These are phyloP conservation scores for Incumbomyces lentus DNA, from an alignment of 2,329 filamentous ascomycete species.

Conservation along the genomic window DNA sequence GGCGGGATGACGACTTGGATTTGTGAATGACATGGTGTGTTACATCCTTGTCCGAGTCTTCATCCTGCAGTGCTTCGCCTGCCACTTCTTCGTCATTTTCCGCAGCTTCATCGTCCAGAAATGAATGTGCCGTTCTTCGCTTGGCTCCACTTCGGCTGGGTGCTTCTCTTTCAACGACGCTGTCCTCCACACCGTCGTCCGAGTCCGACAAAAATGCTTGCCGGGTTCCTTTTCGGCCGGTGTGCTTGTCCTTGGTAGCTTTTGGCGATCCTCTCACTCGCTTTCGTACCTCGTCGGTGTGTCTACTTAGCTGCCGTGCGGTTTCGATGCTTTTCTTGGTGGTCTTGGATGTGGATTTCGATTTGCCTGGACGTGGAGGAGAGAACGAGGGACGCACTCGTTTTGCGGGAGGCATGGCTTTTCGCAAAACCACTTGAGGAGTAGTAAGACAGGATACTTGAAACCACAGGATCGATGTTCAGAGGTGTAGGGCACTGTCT, in stretches of 20 bases:
- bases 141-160: not conserved
- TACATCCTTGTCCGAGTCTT: not conserved
- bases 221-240: not conserved
- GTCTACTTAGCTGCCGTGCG: not conserved
- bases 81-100: slow-evolving; percentile 7
- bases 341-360: slow-evolving; percentile 10
- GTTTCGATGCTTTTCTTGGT: not conserved
- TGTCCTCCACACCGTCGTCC: not conserved
- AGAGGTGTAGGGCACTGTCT: no score
- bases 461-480: no score
- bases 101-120: slow-evolving; percentile 5
- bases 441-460: no score
- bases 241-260: not conserved
- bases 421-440: no score
- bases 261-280: not conserved
- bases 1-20: slow-evolving; percentile 11
- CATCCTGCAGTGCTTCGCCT: slow-evolving; percentile 2
- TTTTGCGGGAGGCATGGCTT: slow-evolving; percentile 24
- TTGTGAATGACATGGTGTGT: no score
- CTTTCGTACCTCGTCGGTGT: not conserved
- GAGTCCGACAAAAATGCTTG: not conserved
- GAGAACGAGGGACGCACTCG: slow-evolving; percentile 35
- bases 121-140: not conserved
- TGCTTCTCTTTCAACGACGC: not conserved
- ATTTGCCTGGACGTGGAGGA: slow-evolving; percentile 28